Evolutionary conservation across 2,329 filamentous ascomycete species (phyloP).

Genomic region (Penicillium vulpinum): DNA sequence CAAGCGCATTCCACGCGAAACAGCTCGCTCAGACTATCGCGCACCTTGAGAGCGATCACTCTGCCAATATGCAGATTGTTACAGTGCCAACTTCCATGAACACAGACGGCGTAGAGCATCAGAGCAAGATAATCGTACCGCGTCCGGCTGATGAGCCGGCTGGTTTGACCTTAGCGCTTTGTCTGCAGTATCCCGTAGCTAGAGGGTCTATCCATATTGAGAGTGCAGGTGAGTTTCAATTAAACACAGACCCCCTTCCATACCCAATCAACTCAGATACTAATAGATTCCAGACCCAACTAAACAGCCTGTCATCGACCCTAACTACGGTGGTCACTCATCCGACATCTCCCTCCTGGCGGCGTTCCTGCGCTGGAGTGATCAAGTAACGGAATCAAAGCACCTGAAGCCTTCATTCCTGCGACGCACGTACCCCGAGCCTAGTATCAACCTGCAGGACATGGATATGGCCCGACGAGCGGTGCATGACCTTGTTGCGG

Average conservation of each 20-base stretch:
- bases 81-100: conserved; percentile 8
- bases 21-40: conserved; percentile 15
- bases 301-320: conserved; percentile 17
- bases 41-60: conserved; percentile 12
- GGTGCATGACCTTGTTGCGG: conserved; percentile 12
- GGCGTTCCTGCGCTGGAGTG: conserved; percentile 20
- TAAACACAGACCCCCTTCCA: neutral
- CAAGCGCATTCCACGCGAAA: conserved; percentile 14
- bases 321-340: conserved; percentile 17
- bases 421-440: conserved; percentile 9
- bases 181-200: conserved; percentile 24
- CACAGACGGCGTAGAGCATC: conserved; percentile 11
- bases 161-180: conserved; percentile 16
- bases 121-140: conserved; percentile 6
- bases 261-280: neutral
- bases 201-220: conserved; percentile 23
- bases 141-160: conserved; percentile 4
- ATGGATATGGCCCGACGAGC: conserved; percentile 12
- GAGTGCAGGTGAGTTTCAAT: conserved; percentile 7
- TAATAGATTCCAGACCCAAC: conserved; percentile 16
- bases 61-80: conserved; percentile 18
- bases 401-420: conserved; percentile 10
- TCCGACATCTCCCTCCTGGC: conserved; percentile 21
- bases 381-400: conserved; percentile 12
- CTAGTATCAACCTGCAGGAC: conserved; percentile 16